These are phyloP conservation scores for Berkeleyomyces basicola DNA, from an alignment of 2,329 filamentous ascomycete genomes.

Conservation along the genomic window DNA sequence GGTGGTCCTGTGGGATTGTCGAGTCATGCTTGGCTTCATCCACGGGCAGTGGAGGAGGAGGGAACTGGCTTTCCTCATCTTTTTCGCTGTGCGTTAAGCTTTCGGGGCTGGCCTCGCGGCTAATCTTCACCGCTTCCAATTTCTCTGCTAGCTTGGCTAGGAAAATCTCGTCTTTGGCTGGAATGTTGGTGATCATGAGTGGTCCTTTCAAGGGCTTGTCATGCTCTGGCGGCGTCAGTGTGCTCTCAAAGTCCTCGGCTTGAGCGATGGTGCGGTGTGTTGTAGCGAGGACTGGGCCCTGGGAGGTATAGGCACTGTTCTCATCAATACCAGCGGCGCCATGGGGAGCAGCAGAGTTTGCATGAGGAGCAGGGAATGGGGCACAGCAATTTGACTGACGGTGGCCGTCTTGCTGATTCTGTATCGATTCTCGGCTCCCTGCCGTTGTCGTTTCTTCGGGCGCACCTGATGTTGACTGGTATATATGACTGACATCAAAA, in stretches of 20 bases:
- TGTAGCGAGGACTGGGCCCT: background rate
- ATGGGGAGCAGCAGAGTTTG: background rate
- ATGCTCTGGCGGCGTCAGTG: conserved; percentile 25
- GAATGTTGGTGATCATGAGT: conserved; percentile 37
- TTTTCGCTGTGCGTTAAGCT: conserved; percentile 3
- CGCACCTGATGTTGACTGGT: background rate
- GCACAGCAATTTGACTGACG: background rate
- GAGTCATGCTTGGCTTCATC: background rate
- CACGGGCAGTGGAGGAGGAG: conserved; percentile 13
- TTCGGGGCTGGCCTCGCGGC: conserved; percentile 21
- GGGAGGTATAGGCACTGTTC: background rate
- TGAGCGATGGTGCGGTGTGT: background rate
- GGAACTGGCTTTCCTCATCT: background rate
- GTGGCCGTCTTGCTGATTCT: background rate
- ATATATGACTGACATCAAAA: background rate
- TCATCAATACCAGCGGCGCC: background rate
- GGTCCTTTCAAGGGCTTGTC: conserved; percentile 35
- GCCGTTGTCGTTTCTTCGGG: background rate
- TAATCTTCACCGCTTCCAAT: conserved; percentile 32
- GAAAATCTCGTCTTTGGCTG: conserved; percentile 39
- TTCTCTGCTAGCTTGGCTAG: conserved; percentile 33
- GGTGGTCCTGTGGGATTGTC: background rate
- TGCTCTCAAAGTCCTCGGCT: conserved; percentile 10
- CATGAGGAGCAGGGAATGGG: background rate
- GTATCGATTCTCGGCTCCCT: background rate